Evolutionary conservation across 2,329 filamentous ascomycete species (phyloP).

Genomic region (Trichoderma atroviride): DNA sequence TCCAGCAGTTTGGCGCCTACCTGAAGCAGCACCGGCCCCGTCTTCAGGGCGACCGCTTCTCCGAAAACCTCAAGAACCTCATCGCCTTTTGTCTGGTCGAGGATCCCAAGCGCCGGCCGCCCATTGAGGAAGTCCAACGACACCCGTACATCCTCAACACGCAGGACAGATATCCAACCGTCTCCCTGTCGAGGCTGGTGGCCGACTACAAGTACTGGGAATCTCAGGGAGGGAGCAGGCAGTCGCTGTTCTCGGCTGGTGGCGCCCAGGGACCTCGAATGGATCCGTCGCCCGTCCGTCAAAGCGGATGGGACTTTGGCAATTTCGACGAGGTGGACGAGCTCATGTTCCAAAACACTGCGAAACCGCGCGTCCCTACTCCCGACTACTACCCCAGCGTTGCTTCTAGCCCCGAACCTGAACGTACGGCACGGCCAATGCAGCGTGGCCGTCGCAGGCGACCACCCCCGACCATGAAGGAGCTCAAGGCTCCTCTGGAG

Average conservation of each 20-base stretch:
- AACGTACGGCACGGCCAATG: conserved; percentile 10
- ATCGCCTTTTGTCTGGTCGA: conserved; percentile 64
- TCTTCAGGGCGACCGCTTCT: conserved; percentile 61
- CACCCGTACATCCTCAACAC: conserved; percentile 67
- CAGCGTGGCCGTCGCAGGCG: conserved; percentile 40
- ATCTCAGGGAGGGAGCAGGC: conserved; percentile 64
- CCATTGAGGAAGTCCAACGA: conserved; percentile 61
- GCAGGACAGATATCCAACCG: conserved; percentile 59
- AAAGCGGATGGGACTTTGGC: conserved; percentile 64
- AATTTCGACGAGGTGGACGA: conserved; percentile 26
- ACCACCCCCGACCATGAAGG: conserved; percentile 48
- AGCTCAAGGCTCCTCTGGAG: conserved; percentile 48
- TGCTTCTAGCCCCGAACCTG: conserved; percentile 23
- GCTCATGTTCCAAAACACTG: conserved; percentile 25
- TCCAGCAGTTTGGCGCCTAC: conserved; percentile 48
- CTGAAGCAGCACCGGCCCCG: conserved; percentile 54
- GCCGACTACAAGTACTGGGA: conserved; percentile 71
- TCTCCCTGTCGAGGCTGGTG: conserved; percentile 62
- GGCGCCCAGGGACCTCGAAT: conserved; percentile 49
- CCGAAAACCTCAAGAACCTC: conserved; percentile 58
- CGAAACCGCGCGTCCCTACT: conserved; percentile 6
- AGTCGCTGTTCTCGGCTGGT: conserved; percentile 57
- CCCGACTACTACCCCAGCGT: conserved; percentile 6
- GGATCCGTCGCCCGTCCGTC: conserved; percentile 43
- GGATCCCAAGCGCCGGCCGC: conserved; percentile 59